Base-by-base conservation (phyloP, 495 filamentous ascomycete species). In the Penicillium turbatum region DNA sequence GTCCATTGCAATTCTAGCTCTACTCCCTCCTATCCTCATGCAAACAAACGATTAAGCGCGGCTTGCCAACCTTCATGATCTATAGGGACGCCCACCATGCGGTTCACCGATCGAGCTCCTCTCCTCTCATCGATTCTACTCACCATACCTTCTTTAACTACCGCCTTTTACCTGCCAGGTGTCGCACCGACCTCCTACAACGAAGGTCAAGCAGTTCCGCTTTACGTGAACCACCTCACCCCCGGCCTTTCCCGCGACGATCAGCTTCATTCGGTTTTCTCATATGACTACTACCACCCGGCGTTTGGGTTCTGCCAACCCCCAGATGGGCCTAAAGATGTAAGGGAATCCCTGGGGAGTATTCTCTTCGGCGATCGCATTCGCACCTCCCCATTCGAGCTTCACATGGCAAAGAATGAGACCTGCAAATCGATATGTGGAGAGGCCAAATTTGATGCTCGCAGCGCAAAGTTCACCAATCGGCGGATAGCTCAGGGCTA, bases 351-450 rank as follows among this genome's bases (percentile, higher is more conserved):
- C 31, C 70, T 98, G 51, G 93, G 93, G 5, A 96, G 92, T 72
- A 98, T 98, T 60, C 65, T 98, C 19, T 98, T 98, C 55, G 93
- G 93, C 7, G 93, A 98, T 72, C 86, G 93, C 40, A 98, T 98
- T 67, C 86, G 86, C 67, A 91, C 88, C 1, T 96, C 92, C 8
- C 87, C 92, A 0, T 92, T 93, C 62, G 85, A 96, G 54, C 75
- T 98, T 17, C 79, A 83, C 47, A 97, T 96, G 91, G 78, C 61
- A 41, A 71, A 79, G 45, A 92, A 97, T 70, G 88, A 96, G 66
- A 85, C 82, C 0, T 98, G 93, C 77, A 91, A 92, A 69, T 71
- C 76, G 13, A 71, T 91, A 30, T 98, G 93, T 62, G 72, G 73
- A 13, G 66, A 76, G 41, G 77, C 79, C 39, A 80, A 72, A 27